These are phyloP conservation scores for Rhizodiscina lignyota DNA, from an alignment of 495 filamentous ascomycete species.

Conservation along the genomic window DNA sequence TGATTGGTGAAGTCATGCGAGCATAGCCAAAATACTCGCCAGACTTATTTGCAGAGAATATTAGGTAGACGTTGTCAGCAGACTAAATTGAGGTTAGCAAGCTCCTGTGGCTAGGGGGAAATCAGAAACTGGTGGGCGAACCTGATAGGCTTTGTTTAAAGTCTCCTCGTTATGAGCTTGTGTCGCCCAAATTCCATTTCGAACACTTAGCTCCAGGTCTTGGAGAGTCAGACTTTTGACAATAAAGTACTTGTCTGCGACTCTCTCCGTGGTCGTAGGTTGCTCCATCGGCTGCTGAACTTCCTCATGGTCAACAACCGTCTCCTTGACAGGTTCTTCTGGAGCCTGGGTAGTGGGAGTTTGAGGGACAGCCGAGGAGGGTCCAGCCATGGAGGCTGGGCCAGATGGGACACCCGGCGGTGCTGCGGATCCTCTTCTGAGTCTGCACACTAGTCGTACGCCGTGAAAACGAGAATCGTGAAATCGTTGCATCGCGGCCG, in stretches of 20 bases:
- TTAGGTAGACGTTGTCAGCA: constrained; percentile 78
- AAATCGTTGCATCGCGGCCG: constrained; percentile 63
- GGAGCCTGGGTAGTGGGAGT: neutral
- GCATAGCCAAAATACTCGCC: constrained; percentile 96
- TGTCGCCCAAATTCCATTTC: constrained; percentile 83
- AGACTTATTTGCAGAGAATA: constrained; percentile 97
- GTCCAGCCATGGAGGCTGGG: constrained; percentile 5
- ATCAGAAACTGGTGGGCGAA: no score
- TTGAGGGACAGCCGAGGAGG: neutral
- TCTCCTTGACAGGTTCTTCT: constrained; percentile 1
- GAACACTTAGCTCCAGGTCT: constrained; percentile 80
- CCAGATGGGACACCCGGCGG: constrained; percentile 14
- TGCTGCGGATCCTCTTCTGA: constrained; percentile 43
- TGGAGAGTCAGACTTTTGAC: constrained; percentile 92
- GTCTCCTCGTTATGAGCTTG: constrained; percentile 80
- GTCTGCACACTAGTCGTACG: constrained; percentile 76
- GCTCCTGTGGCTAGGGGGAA: no score
- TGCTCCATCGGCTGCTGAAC: neutral
- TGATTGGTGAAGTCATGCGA: constrained; percentile 76
- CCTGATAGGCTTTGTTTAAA: constrained; percentile 74
- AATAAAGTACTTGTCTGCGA: constrained; percentile 68
- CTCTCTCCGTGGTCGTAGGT: constrained; percentile 9
- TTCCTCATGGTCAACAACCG: constrained; percentile 1
- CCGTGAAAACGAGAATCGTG: constrained; percentile 86
- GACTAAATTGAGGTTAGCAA: constrained; percentile 28